Conservation (phyloP, 345 rosid genomes). For the Euphorbia peplus region DNA sequence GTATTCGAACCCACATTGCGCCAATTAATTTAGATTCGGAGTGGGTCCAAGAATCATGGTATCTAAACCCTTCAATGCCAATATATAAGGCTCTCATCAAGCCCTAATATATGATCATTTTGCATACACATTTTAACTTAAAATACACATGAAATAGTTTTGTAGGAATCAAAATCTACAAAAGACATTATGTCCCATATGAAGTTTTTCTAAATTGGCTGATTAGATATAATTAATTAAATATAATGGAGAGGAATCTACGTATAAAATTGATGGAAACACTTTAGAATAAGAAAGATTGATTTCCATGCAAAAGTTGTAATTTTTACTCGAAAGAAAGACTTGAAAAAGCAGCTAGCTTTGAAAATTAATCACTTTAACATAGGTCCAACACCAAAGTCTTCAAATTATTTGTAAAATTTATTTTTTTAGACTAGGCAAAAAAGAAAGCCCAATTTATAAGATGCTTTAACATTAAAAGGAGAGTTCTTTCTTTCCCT, state of each 20-base stretch:
- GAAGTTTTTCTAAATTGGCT: constrained; percentile 17
- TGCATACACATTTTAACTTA: too few species aligned
- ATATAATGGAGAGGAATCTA: constrained; percentile 1
- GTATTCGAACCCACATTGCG: too few species aligned
- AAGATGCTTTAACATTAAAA: constrained; percentile 48
- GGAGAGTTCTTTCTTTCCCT: constrained; percentile 41
- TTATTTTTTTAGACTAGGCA: too few species aligned
- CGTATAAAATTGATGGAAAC: constrained; percentile 11
- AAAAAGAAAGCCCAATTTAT: constrained; percentile 42
- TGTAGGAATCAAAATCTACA: constrained; percentile 15
- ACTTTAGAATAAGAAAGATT: constrained; percentile 24
- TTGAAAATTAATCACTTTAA: constrained; percentile 22
- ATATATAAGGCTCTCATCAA: too few species aligned
- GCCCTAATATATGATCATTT: too few species aligned
- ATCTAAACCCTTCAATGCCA: too few species aligned
- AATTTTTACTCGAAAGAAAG: constrained; percentile 20
- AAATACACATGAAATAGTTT: background rate
- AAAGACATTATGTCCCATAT: constrained; percentile 26
- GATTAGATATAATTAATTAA: constrained; percentile 6
- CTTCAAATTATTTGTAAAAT: too few species aligned
- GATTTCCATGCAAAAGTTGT: constrained; percentile 47
- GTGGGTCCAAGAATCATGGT: too few species aligned
- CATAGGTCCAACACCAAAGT: constrained; percentile 12
- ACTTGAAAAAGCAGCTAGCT: constrained; percentile 38
- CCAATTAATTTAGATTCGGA: too few species aligned